phyloP scores from a whole-genome alignment of 129 eudicot species.

The Smallanthus sonchifolius region DNA sequence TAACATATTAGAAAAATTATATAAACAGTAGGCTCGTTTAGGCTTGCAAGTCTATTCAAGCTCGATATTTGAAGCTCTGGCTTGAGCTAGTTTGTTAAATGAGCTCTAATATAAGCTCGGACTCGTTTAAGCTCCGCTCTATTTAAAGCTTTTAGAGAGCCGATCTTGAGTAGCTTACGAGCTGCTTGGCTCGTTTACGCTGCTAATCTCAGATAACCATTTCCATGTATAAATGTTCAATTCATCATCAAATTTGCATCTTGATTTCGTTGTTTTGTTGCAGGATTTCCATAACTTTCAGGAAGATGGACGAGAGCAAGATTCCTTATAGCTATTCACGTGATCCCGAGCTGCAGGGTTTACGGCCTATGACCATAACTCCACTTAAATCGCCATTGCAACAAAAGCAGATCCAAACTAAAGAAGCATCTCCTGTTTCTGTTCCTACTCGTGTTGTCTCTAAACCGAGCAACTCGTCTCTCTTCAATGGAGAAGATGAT shows the following conservation, averaged over 20 bases:
- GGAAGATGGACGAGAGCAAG: slow-evolving; percentile 63
- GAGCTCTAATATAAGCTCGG: no score
- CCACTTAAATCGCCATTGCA: slow-evolving; percentile 21
- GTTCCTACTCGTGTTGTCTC: not conserved
- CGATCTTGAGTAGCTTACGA: no score
- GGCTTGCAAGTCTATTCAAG: no score
- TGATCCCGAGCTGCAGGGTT: slow-evolving; percentile 43
- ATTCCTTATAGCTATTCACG: slow-evolving; percentile 45
- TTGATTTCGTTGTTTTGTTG: slow-evolving; percentile 7
- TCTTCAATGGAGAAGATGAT: slow-evolving; percentile 26
- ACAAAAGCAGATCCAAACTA: slow-evolving; percentile 19
- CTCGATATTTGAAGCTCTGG: no score
- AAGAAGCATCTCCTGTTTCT: not conserved
- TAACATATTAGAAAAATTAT: no score
- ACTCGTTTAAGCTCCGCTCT: no score
- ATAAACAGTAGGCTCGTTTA: no score
- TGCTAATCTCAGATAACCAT: not conserved
- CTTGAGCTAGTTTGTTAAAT: no score
- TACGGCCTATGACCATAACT: slow-evolving; percentile 33
- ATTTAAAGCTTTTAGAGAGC: no score
- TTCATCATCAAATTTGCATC: not conserved
- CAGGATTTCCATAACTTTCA: slow-evolving; percentile 70
- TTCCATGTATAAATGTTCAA: not conserved
- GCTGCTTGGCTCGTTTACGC: no score
- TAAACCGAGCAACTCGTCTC: not conserved